Percentiles rank a stretch among this genome's conserved stretches.
These are phyloP conservation scores for Sporobolomyces pararoseus DNA, from an alignment of 768 basidiomycete genomes.

Conservation along the genomic window DNA sequence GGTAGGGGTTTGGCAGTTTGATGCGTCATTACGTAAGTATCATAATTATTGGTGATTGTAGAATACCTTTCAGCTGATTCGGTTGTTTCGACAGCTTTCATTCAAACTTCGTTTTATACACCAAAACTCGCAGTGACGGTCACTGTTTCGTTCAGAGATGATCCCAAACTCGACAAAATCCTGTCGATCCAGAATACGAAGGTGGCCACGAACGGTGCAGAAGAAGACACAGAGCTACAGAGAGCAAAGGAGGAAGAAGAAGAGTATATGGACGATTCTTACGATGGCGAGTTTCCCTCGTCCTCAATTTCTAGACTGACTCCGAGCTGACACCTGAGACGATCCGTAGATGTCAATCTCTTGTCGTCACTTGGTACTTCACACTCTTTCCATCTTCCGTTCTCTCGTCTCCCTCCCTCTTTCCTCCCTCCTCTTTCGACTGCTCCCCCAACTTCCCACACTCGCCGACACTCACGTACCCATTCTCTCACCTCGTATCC, in stretches of 20 bases:
- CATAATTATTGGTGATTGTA: too few species aligned
- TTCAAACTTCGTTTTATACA: neutral
- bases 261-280: conserved; percentile 31
- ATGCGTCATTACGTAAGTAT: neutral
- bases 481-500: neutral
- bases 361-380: neutral
- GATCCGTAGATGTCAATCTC: conserved; percentile 15
- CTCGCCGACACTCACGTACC: conserved; percentile 7
- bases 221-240: neutral
- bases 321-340: too few species aligned
- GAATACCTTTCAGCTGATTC: too few species aligned
- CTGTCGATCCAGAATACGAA: conserved; percentile 5
- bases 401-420: conserved; percentile 25
- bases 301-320: too few species aligned
- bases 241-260: conserved; percentile 8
- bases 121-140: conserved; percentile 26
- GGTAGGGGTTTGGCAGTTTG: conserved; percentile 27
- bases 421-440: conserved; percentile 5
- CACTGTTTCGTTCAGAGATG: conserved; percentile 23
- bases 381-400: conserved; percentile 21
- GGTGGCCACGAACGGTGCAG: too few species aligned
- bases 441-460: neutral
- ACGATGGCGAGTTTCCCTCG: neutral
- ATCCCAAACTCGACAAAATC: conserved; percentile 8
- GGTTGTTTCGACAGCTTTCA: conserved; percentile 11